Evolutionary conservation across 768 basidiomycete species (phyloP).

Genomic region (Suillus placidus): DNA sequence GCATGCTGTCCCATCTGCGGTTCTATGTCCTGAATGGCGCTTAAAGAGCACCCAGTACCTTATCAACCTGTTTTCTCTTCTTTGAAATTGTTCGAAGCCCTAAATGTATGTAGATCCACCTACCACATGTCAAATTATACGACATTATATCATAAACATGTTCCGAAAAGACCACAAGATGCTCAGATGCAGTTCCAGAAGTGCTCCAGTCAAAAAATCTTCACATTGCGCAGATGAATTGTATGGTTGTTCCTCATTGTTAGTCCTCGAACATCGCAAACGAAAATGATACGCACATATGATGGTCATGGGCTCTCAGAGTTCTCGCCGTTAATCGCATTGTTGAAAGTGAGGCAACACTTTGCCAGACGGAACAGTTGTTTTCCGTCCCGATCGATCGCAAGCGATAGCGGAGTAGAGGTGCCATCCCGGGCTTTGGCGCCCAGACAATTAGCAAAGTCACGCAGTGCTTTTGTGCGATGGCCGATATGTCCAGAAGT

Average conservation of each 20-base stretch:
- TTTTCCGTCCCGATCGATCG: conserved; percentile 27
- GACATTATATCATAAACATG: neutral
- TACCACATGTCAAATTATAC: neutral
- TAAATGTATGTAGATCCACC: too few species aligned
- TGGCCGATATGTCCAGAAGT: conserved; percentile 1
- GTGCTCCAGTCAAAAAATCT: neutral
- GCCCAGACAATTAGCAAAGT: conserved; percentile 19
- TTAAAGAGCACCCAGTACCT: too few species aligned
- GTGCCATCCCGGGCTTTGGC: conserved; percentile 14
- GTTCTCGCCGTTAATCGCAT: conserved; percentile 15
- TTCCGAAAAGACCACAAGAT: neutral
- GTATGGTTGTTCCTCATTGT: neutral
- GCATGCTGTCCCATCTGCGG: too few species aligned
- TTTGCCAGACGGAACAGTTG: conserved; percentile 22
- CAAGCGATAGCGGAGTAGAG: conserved; percentile 19
- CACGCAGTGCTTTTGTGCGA: conserved; percentile 19
- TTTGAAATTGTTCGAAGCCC: too few species aligned
- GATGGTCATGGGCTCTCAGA: neutral
- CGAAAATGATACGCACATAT: neutral
- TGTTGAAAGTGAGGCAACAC: conserved; percentile 25
- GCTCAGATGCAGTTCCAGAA: neutral
- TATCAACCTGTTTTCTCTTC: too few species aligned
- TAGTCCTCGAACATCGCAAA: neutral
- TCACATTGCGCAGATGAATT: neutral
- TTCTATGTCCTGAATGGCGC: too few species aligned